phyloP scores from a whole-genome alignment of 129 eudicot genomes.

The Helianthus annuus region HanXRQr2.0-SUNRISE NC_035444.2:74897809-74898308 shows the following conservation, averaged over 20 bases:
- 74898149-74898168: slow-evolving; percentile 52
- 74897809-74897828: too few relatives aligned
- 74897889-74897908: too few relatives aligned
- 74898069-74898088: slow-evolving; percentile 65
- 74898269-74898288: slow-evolving; percentile 48
- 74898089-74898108: slow-evolving; percentile 75
- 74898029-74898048: slow-evolving; percentile 41
- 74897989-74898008: slow-evolving; percentile 1
- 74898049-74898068: slow-evolving; percentile 56
- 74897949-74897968: background rate
- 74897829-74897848: too few relatives aligned
- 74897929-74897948: too few relatives aligned
- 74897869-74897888: too few relatives aligned
- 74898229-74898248: slow-evolving; percentile 15
- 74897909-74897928: too few relatives aligned
- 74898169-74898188: slow-evolving; percentile 57
- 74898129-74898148: slow-evolving; percentile 19
- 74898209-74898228: slow-evolving; percentile 59
- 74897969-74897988: background rate
- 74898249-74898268: slow-evolving; percentile 36
- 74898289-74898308: slow-evolving; percentile 50
- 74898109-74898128: slow-evolving; percentile 38
- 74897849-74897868: too few relatives aligned
- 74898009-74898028: background rate
- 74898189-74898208: slow-evolving; percentile 56